phyloP scores from a whole-genome alignment of 352 stramenopile genomes.

The Phytophthora lateralis region DNA sequence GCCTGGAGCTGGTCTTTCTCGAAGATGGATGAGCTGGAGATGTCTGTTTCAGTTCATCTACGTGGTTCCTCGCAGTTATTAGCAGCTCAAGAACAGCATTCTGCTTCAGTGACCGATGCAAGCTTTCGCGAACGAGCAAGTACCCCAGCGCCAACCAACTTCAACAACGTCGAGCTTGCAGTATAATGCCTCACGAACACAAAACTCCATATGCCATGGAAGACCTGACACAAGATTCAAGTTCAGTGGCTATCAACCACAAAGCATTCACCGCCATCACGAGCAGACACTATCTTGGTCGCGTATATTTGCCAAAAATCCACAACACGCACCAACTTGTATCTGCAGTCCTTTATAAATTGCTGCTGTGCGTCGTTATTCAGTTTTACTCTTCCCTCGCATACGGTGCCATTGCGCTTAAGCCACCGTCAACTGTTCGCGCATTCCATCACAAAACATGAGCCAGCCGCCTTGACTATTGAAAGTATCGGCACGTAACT shows the following conservation, averaged over 20 bases:
- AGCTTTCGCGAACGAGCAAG: neutral
- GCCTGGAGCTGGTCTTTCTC: constrained; percentile 10
- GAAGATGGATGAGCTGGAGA: constrained; percentile 5
- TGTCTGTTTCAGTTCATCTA: constrained; percentile 10
- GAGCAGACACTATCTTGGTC: constrained; percentile 8
- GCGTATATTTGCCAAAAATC: neutral
- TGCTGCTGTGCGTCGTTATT: neutral
- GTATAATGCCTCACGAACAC: neutral
- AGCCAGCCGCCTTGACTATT: neutral
- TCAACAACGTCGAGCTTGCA: neutral
- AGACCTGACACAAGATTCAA: constrained; percentile 7
- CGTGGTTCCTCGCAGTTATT: constrained; percentile 9
- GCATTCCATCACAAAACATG: constrained; percentile 11
- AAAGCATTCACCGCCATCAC: constrained; percentile 2
- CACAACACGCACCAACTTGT: neutral
- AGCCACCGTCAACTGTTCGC: constrained; percentile 71
- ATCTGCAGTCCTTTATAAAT: neutral
- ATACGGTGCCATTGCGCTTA: constrained; percentile 61
- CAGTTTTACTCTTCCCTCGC: constrained; percentile 29
- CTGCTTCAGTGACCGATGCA: neutral
- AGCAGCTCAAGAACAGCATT: constrained; percentile 1
- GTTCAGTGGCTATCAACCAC: neutral
- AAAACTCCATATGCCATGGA: constrained; percentile 6
- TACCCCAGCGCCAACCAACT: constrained; percentile 6
- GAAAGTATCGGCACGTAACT: constrained; percentile 9